These are phyloP conservation scores for Fusarium gaditjirri DNA, from an alignment of 2,329 filamentous ascomycete genomes.

Conservation along the genomic window DNA sequence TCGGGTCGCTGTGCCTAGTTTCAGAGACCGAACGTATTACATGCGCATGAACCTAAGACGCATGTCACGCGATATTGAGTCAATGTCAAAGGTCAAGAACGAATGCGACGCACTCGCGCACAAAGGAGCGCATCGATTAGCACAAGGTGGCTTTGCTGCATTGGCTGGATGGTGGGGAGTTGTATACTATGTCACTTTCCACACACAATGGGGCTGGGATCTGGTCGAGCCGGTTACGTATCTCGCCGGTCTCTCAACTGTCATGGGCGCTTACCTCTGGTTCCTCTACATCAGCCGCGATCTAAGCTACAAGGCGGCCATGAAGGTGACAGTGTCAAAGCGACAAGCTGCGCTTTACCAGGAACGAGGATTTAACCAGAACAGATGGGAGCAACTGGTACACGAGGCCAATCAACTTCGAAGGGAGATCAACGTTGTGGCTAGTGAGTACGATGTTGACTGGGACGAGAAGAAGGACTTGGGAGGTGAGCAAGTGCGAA, in stretches of 20 bases:
- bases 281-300: constrained; percentile 93
- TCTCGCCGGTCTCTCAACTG: constrained; percentile 82
- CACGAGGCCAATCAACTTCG: constrained; percentile 82
- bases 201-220: constrained; percentile 87
- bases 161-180: constrained; percentile 83
- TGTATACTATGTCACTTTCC: constrained; percentile 78
- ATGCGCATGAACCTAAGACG: constrained; percentile 80
- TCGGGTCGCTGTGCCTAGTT: constrained; percentile 83
- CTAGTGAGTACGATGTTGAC: constrained; percentile 88
- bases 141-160: constrained; percentile 80
- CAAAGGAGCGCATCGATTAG: constrained; percentile 79
- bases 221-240: constrained; percentile 93
- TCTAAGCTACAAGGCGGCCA: constrained; percentile 84
- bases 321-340: constrained; percentile 85
- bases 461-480: constrained; percentile 85
- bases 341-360: constrained; percentile 83
- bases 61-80: constrained; percentile 73
- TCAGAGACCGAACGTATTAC: constrained; percentile 91
- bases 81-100: constrained; percentile 78
- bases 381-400: constrained; percentile 80
- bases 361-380: constrained; percentile 77
- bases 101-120: constrained; percentile 85
- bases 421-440: constrained; percentile 81
- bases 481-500: constrained; percentile 71
- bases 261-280: constrained; percentile 93